Evolutionary conservation across 2,329 filamentous ascomycete genomes (phyloP).

Genomic region (Pseudogymnoascus sp.): DNA sequence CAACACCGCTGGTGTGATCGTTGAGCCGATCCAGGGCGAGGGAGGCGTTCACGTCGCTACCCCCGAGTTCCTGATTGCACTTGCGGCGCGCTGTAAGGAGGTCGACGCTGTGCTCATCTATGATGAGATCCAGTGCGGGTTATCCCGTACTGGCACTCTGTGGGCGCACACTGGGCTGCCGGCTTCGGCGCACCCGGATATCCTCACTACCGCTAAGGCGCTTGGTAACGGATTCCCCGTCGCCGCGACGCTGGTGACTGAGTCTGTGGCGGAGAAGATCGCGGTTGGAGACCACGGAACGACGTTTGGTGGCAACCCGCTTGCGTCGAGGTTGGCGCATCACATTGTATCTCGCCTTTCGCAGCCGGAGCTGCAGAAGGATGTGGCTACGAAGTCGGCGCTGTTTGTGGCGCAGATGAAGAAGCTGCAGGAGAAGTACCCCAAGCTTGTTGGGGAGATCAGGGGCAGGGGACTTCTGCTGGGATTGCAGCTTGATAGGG

Average conservation of each 20-base stretch:
- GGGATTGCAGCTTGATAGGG: conserved; percentile 71
- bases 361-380: conserved; percentile 59
- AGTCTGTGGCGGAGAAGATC: conserved; percentile 58
- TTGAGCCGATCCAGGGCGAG: conserved; percentile 97
- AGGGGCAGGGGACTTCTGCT: conserved; percentile 80
- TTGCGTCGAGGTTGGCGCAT: conserved; percentile 67
- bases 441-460: conserved; percentile 67
- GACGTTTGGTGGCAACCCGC: conserved; percentile 67
- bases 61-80: conserved; percentile 72
- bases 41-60: conserved; percentile 82
- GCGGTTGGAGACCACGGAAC: conserved; percentile 64
- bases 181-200: conserved; percentile 78
- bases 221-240: conserved; percentile 96
- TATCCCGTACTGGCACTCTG: conserved; percentile 76
- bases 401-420: conserved; percentile 53
- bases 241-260: conserved; percentile 63
- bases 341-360: conserved; percentile 75
- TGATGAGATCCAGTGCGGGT: conserved; percentile 95
- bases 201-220: conserved; percentile 90
- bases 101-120: conserved; percentile 87
- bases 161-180: conserved; percentile 81
- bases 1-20: conserved; percentile 84
- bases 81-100: conserved; percentile 77
- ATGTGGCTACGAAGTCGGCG: conserved; percentile 61
- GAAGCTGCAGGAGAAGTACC: conserved; percentile 52